Conservation (phyloP, 768 basidiomycete species). For the Mrakia blollopis region DNA sequence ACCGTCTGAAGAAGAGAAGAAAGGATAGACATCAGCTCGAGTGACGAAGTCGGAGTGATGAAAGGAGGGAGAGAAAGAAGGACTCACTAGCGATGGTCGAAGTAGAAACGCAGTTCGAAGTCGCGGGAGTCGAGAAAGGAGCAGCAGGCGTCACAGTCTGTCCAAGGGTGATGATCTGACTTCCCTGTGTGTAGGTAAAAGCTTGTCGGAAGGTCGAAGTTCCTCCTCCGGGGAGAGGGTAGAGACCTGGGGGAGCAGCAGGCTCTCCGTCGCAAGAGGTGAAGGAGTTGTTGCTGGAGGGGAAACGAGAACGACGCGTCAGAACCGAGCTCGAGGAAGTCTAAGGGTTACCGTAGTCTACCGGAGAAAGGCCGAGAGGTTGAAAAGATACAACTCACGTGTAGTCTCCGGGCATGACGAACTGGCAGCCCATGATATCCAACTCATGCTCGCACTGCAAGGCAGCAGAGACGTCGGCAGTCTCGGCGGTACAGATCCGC, state of each 20-base stretch:
- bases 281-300: slow-evolving; percentile 44
- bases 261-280: slow-evolving; percentile 50
- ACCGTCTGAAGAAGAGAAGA: too few relatives aligned
- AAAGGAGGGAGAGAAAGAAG: not conserved
- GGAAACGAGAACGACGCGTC: too few relatives aligned
- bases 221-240: slow-evolving; percentile 33
- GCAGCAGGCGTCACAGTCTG: slow-evolving; percentile 54
- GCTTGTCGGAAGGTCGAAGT: slow-evolving; percentile 52
- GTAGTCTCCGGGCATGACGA: slow-evolving; percentile 26
- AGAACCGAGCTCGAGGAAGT: too few relatives aligned
- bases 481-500: slow-evolving; percentile 29
- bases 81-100: too few relatives aligned
- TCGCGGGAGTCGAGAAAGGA: slow-evolving; percentile 48
- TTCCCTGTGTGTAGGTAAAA: too few relatives aligned
- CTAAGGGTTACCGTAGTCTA: too few relatives aligned
- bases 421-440: slow-evolving; percentile 23
- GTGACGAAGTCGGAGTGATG: not conserved
- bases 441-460: slow-evolving; percentile 22
- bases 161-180: slow-evolving; percentile 40
- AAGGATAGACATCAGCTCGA: not conserved
- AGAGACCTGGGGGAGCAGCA: slow-evolving; percentile 36
- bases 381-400: too few relatives aligned
- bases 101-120: slow-evolving; percentile 32
- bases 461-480: slow-evolving; percentile 13
- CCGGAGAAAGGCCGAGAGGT: not conserved